phyloP scores from a whole-genome alignment of 805 yeast genomes.

The Candida argentea region DNA sequence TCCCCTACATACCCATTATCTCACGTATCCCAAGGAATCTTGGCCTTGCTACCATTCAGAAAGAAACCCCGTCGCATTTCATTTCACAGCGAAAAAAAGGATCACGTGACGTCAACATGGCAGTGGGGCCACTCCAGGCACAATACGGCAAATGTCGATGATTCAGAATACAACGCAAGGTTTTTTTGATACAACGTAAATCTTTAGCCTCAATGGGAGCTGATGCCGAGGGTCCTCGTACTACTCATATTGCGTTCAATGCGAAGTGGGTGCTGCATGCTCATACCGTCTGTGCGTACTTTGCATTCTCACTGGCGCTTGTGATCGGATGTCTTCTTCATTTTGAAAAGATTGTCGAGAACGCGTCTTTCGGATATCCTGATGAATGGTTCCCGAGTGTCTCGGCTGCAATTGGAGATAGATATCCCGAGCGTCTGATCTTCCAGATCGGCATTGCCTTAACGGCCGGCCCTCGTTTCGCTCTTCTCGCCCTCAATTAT shows the following conservation, averaged over 20 bases:
- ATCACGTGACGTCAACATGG: no score
- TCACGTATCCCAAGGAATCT: no score
- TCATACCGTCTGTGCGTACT: constrained; percentile 61
- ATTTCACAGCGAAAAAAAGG: no score
- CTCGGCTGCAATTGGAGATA: constrained; percentile 92
- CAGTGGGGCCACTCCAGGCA: no score
- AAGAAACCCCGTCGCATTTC: no score
- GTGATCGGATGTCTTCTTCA: constrained; percentile 68
- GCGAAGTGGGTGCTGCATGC: constrained; percentile 61
- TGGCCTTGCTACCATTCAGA: no score
- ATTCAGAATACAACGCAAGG: no score
- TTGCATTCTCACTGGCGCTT: constrained; percentile 71
- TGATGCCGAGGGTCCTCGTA: background rate
- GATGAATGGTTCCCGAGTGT: constrained; percentile 99
- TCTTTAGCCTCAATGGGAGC: background rate
- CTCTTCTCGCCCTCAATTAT: constrained; percentile 44
- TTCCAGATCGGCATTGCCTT: constrained; percentile 88
- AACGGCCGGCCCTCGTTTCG: constrained; percentile 87
- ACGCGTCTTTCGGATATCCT: constrained; percentile 83
- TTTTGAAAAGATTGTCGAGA: constrained; percentile 79
- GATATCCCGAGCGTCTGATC: constrained; percentile 90
- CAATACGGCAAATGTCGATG: constrained; percentile 2
- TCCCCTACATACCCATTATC: no score
- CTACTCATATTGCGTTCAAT: constrained; percentile 34
- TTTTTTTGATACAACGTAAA: no score